Evolutionary conservation across 257 asterid genomes (phyloP), one percentile per base, ranked within the genome.

Genomic region (Nicotiana benthamiana): DNA sequence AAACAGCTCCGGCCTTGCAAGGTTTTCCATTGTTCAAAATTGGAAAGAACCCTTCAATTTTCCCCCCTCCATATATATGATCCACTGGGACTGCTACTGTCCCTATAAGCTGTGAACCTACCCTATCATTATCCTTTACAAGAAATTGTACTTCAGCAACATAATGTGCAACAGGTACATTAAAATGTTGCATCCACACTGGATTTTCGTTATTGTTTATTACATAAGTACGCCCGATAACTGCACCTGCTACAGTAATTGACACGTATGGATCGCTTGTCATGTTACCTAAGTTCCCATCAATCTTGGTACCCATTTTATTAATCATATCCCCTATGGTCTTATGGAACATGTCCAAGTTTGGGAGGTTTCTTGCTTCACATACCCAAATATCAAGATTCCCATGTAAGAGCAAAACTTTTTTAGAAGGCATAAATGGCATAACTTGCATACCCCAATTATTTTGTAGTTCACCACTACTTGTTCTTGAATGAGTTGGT

Each of bases 191-290:
- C 92, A 75, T 91, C 99, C 99, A 96, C 75, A 91, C 90, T 3
- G 99, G 99, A 85, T 96, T 91, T 80, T 96, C 98, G 3, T 83
- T 82, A 59, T 96, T 96, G 85, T 88, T 90, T 82, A 91, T 94
- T 51, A 94, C 98, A 48, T 80, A 94, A 83, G 99, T 96, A 87
- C 98, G 91, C 40, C 94, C 98, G 4, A 96, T 53, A 6, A 94
- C 89, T 52, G 97, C 97, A 46, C 90, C 97, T 7, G 93, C 77
- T 76, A 92, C 83, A 3, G 83, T 75, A 36, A 94, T 83, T 2
- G 99, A 72, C 74, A 96, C 97, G 7, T 96, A 96, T 9, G 99
- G 99, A 84, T 96, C 99, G 60, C 98, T 96, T 63, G 99, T 94
- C 82, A 90, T 94, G 86, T 92, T 90, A 60, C 88, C 85, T 63